These are phyloP conservation scores for Cyberlindnera xylosilytica DNA, from an alignment of 805 yeast genomes.

Conservation along the genomic window DNA sequence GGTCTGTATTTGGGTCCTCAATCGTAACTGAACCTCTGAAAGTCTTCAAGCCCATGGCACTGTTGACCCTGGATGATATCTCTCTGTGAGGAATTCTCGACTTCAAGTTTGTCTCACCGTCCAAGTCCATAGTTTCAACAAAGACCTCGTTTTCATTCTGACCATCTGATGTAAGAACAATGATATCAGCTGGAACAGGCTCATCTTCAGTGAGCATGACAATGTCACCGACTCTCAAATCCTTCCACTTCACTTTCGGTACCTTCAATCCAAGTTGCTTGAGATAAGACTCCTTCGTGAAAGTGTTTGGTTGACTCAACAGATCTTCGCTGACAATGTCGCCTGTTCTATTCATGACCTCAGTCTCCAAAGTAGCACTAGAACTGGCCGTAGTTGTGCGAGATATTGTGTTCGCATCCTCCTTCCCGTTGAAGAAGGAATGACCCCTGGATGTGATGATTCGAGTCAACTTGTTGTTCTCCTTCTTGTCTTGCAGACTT, in stretches of 20 bases:
- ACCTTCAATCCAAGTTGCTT: constrained; percentile 21
- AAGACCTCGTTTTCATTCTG: constrained; percentile 57
- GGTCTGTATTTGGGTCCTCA: constrained; percentile 90
- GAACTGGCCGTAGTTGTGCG: constrained; percentile 14
- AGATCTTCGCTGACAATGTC: constrained; percentile 8
- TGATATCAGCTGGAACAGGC: constrained; percentile 90
- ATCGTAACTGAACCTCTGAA: constrained; percentile 54
- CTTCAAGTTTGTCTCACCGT: constrained; percentile 94
- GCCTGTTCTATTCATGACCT: background rate
- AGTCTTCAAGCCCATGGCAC: constrained; percentile 47
- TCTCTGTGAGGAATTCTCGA: constrained; percentile 65
- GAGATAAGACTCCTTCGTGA: constrained; percentile 29
- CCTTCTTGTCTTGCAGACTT: constrained; percentile 80
- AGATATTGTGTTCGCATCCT: background rate
- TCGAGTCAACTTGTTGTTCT: constrained; percentile 56
- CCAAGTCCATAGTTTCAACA: constrained; percentile 95
- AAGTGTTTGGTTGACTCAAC: constrained; percentile 23
- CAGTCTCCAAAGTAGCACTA: constrained; percentile 11
- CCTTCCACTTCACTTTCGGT: constrained; percentile 56
- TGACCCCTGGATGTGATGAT: constrained; percentile 35
- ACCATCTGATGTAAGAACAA: constrained; percentile 65
- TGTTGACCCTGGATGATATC: constrained; percentile 47
- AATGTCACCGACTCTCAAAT: constrained; percentile 85
- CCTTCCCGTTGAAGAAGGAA: no score
- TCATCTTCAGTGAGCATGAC: constrained; percentile 73